Percentiles rank a stretch among this genome's conserved stretches.
Conservation (phyloP, 2,329 filamentous ascomycete genomes). For the Fusarium oxysporum region DNA sequence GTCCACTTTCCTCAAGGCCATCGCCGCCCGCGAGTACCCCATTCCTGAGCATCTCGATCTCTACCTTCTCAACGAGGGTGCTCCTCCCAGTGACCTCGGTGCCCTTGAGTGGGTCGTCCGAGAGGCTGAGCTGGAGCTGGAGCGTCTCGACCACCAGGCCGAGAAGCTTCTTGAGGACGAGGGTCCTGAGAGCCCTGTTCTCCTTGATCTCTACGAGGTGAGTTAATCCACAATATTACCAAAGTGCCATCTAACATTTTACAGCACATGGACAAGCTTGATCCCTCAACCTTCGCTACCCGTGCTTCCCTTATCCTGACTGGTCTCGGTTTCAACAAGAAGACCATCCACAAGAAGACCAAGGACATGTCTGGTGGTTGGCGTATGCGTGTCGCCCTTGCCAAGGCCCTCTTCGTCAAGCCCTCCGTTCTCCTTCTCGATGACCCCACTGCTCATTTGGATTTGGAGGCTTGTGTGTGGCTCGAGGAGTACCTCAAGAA, state of each 20-base stretch:
- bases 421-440: conserved; percentile 95
- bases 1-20: conserved; percentile 96
- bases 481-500: conserved; percentile 99
- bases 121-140: conserved; percentile 93
- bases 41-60: conserved; percentile 98
- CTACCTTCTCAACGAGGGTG: conserved; percentile 97
- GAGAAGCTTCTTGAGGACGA: conserved; percentile 93
- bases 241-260: conserved; percentile 32
- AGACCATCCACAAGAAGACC: conserved; percentile 98
- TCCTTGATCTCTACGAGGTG: conserved; percentile 97
- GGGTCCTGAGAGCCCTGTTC: conserved; percentile 87
- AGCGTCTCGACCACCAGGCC: conserved; percentile 86
- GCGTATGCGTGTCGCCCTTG: conserved; percentile 99
- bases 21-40: conserved; percentile 92
- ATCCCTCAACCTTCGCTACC: conserved; percentile 95
- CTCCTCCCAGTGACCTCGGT: conserved; percentile 86
- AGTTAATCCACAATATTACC: conserved; percentile 48
- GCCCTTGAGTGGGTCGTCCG: conserved; percentile 97
- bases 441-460: conserved; percentile 98
- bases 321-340: conserved; percentile 99
- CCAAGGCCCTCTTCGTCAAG: conserved; percentile 98
- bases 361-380: conserved; percentile 99
- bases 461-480: conserved; percentile 99
- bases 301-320: conserved; percentile 96
- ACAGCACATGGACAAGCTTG: conserved; percentile 98